Evolutionary conservation across 257 asterid genomes (phyloP), one percentile per base, ranked within the genome.

Genomic region (Solanum virginianum): DNA sequence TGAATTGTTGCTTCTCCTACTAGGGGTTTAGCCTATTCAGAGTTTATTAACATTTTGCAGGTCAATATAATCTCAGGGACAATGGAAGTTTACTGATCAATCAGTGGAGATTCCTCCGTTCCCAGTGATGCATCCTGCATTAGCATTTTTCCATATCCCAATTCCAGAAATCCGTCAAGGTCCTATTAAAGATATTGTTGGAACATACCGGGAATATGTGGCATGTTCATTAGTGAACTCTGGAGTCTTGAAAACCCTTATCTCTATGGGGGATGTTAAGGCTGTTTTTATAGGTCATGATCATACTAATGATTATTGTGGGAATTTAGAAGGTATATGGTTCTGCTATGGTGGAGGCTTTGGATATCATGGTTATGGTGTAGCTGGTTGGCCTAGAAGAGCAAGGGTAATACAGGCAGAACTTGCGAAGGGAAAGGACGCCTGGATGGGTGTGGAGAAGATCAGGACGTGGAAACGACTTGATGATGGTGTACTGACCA

Each of bases 311-410:
- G 99, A 96, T 88, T 96, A 91, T 86, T 96, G 99, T 26, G 98
- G 98, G 88, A 89, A 74, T 60, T 83, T 96, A 13, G 85, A 91
- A 15, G 94, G 94, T 84, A 29, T 96, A 39, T 94, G 99, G 99
- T 94, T 96, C 83, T 96, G 99, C 87, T 96, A 94, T 68, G 99
- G 99, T 6, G 98, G 98, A 85, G 98, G 99, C 17, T 91, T 93
- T 24, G 99, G 99, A 32, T 94, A 96, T 86, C 99, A 96, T 80
- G 99, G 94, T n/a, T 96, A 96, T 62, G 99, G 99, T 10, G 49
- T 70, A 63, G 94, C 97, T n/a, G 98, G 98, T 65, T 89, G 91
- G 94, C 70, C 91, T 20, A 92, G 98, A 84, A 89, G 99, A 65
- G 91, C 96, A 59, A 88, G 98, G 86, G 92, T 96, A 56, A 92